Conservation (phyloP, 495 filamentous ascomycete genomes). For the Aspergillus ellipticus region DNA sequence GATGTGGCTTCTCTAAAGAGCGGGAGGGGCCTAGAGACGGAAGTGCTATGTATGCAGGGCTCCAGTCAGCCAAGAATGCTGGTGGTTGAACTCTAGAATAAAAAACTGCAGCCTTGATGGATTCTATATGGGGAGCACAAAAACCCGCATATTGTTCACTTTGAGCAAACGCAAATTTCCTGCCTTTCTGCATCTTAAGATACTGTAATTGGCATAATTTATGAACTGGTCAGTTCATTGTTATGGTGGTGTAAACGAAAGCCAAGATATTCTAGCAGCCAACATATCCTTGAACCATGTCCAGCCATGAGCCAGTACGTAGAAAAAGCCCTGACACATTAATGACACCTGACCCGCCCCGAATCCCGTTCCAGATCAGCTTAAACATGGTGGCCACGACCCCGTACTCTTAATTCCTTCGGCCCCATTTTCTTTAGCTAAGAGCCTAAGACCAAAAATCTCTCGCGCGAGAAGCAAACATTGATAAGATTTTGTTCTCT, state of each 20-base stretch:
- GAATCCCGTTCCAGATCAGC: neutral
- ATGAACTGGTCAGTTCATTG: too few species aligned
- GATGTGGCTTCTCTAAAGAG: neutral
- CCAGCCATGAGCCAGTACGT: neutral
- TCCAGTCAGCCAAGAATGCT: neutral
- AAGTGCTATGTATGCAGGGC: too few species aligned
- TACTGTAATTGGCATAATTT: too few species aligned
- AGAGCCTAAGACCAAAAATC: neutral
- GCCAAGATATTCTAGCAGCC: too few species aligned
- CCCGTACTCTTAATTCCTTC: too few species aligned
- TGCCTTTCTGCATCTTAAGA: too few species aligned
- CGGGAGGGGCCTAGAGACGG: neutral
- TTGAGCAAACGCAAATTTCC: too few species aligned
- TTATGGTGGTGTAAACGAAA: too few species aligned
- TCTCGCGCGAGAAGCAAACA: neutral
- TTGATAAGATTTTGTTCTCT: constrained; percentile 1
- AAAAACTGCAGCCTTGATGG: too few species aligned
- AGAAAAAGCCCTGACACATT: neutral
- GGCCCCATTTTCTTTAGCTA: neutral
- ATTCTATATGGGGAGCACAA: too few species aligned
- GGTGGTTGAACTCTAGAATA: neutral
- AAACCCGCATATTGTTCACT: too few species aligned
- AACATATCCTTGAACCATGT: too few species aligned
- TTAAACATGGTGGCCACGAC: neutral
- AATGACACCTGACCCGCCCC: neutral